These are phyloP conservation scores for Pichia thaimueangensis DNA, from an alignment of 805 yeast species.

Conservation along the genomic window DNA sequence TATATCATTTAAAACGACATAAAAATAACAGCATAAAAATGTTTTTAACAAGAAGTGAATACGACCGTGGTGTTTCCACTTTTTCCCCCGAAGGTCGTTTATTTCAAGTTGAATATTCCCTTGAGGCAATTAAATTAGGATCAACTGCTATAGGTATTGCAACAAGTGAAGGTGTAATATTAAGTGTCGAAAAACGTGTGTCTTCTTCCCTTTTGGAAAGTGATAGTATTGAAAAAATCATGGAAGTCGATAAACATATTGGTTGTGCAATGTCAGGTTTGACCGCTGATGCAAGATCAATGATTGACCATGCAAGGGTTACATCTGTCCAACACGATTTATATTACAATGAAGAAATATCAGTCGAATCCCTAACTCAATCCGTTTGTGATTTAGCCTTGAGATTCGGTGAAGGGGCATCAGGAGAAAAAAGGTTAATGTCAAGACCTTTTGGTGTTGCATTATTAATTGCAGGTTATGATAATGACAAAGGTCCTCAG, in stretches of 20 bases:
- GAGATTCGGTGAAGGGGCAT: constrained; percentile 95
- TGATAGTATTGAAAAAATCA: constrained; percentile 90
- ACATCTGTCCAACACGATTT: constrained; percentile 80
- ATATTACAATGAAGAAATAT: constrained; percentile 87
- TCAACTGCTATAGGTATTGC: constrained; percentile 97
- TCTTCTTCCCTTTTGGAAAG: constrained; percentile 88
- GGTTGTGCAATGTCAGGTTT: constrained; percentile 99
- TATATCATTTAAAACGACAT: neutral
- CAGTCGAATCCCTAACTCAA: constrained; percentile 91
- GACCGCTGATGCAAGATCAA: constrained; percentile 97
- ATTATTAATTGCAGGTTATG: constrained; percentile 88
- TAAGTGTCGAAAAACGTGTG: constrained; percentile 96
- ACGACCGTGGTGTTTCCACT: constrained; percentile 97
- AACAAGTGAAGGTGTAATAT: constrained; percentile 90
- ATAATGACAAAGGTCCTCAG: constrained; percentile 90
- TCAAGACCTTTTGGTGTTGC: constrained; percentile 99
- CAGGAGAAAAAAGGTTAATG: constrained; percentile 92
- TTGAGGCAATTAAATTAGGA: constrained; percentile 95
- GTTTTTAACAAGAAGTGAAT: constrained; percentile 99
- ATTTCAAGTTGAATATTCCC: constrained; percentile 95
- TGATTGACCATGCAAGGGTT: constrained; percentile 97
- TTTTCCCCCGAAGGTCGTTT: constrained; percentile 98
- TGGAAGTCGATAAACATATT: constrained; percentile 87
- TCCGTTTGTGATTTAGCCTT: constrained; percentile 95
- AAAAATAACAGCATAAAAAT: constrained; percentile 31